phyloP scores from a whole-genome alignment of 2,329 filamentous ascomycete genomes.

The Fusarium sp. region DNA sequence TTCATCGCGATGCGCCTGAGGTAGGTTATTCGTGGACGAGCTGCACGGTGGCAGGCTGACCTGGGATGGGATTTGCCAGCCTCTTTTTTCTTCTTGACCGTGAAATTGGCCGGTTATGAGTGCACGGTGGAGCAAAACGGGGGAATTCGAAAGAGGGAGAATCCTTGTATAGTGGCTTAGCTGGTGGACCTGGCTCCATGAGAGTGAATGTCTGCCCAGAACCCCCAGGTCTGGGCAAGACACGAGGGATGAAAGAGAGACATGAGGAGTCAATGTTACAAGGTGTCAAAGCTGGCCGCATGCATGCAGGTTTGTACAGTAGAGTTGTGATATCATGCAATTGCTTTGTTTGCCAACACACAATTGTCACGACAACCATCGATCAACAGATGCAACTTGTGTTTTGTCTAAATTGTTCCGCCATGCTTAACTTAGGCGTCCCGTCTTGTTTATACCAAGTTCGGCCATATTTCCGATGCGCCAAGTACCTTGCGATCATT shows the following conservation, averaged over 20 bases:
- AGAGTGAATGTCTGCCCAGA: conserved; percentile 8
- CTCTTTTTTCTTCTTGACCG: conserved; percentile 20
- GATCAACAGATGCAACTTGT: conserved; percentile 3
- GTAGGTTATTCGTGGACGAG: conserved; percentile 26
- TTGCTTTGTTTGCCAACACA: conserved; percentile 13
- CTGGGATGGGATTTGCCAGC: conserved; percentile 27
- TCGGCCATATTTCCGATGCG: conserved; percentile 34
- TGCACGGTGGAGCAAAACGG: conserved; percentile 29
- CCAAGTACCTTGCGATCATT: conserved; percentile 20
- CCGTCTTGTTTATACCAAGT: conserved; percentile 14
- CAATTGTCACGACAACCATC: conserved; percentile 38
- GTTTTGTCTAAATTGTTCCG: conserved; percentile 5
- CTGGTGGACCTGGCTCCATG: conserved; percentile 15
- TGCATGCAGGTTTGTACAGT: conserved; percentile 14
- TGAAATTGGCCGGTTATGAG: conserved; percentile 33
- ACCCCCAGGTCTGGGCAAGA: conserved; percentile 23
- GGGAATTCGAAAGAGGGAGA: conserved; percentile 30
- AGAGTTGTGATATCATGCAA: conserved; percentile 11
- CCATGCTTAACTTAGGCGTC: conserved; percentile 12
- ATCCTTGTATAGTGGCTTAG: conserved; percentile 39
- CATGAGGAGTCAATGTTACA: background rate
- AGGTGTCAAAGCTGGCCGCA: background rate
- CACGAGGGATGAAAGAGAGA: conserved; percentile 21
- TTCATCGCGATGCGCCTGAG: conserved; percentile 5
- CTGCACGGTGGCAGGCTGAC: conserved; percentile 15